Conservation (phyloP, 73 alveolate species). For the Tetrahymena elliotti region DNA sequence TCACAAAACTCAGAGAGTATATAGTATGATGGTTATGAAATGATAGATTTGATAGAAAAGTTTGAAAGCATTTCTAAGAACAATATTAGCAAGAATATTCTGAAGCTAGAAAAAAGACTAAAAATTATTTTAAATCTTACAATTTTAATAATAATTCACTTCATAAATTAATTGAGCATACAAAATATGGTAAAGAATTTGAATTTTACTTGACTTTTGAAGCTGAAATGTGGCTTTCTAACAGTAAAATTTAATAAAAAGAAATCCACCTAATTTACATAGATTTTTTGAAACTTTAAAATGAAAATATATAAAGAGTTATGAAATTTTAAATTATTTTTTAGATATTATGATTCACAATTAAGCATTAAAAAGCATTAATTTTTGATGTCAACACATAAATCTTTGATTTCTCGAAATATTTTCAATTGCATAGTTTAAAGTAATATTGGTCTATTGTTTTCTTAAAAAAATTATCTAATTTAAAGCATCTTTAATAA, state of each 20-base stretch:
- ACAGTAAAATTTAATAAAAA: background rate
- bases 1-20: background rate
- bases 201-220: background rate
- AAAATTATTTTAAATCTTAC: background rate
- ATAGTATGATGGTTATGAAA: background rate
- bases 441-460: no score
- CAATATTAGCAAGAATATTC: background rate
- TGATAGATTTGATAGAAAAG: background rate
- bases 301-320: no score
- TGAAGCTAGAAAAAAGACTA: background rate
- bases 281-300: background rate
- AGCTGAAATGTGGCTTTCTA: background rate
- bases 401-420: no score
- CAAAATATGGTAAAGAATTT: background rate
- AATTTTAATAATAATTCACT: background rate
- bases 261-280: background rate
- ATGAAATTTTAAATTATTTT: no score
- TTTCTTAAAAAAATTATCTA: no score
- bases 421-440: no score
- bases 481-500: no score
- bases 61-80: background rate
- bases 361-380: no score
- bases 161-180: background rate
- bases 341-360: no score
- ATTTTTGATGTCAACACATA: no score